Base-by-base conservation (phyloP, 305 asterid species). In the Fraxinus velutina region DNA sequence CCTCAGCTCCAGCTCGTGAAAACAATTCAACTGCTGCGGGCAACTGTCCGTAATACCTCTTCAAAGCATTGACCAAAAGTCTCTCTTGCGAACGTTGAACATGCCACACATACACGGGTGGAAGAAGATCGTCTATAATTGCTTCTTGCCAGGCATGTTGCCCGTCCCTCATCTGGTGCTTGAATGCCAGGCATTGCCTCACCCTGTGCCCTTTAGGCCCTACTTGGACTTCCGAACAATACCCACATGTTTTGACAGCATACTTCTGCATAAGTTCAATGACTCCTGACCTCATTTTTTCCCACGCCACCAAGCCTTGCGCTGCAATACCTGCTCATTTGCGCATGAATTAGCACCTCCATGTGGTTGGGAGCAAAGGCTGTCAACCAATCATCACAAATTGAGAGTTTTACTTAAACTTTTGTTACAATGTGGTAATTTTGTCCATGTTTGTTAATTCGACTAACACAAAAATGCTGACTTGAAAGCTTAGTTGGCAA, bases 101-200 rank as follows among this genome's bases (percentile, higher is more conserved):
- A 76, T 93, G 98, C 98, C 96, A 93, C 37, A 91, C 97, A 6
- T 88, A 85, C 7, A 87, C 88, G 0, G 92, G 92, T 4, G 91
- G 93, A 36, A 90, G 76, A 62, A 92, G 50, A 78, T 90, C 90
- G 9, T 92, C 97, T 30, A 89, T 50, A 12, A 91, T 87, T 8
- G 98, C 96, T 81, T 90, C 92, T 78, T 93, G 96, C 96, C 98
- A 92, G 62, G 86, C 94, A 78, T 93, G 98, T 47, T 92, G 94
- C 13, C 97, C 98, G 47, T 91, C 96, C 83, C 96, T 83, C 96
- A 91, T 91, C 85, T 93, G 98, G 87, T 91, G 96, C 87, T 92
- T 93, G 89, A 91, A 92, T 13, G 92, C 92, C 83, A 86, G 92
- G 80, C 97, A 93, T 50, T 89, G 92, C 89, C 94, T 91, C 78